A percentile compares a stretch with the other conserved stretches of the same genome.
Evolutionary conservation across 179 eudicot genomes (phyloP).

Genomic region (Heliamphora pulchella): DNA sequence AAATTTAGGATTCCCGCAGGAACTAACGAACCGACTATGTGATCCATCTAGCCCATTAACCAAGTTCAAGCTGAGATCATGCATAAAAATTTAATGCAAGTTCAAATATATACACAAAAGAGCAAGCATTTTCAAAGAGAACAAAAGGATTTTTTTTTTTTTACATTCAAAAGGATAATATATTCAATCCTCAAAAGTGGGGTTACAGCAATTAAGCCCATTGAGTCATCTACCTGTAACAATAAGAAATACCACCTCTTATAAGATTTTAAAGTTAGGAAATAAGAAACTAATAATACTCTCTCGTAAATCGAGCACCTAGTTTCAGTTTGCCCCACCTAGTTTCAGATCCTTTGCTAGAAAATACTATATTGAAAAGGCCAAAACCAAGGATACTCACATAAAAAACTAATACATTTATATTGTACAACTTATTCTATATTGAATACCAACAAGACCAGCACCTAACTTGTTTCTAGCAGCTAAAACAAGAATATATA

Average conservation of each 20-base stretch:
- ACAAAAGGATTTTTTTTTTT: neutral
- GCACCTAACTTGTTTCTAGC: neutral
- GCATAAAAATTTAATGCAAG: neutral
- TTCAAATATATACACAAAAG: neutral
- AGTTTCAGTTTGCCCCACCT: neutral
- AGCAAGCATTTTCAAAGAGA: neutral
- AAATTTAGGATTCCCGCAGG: neutral
- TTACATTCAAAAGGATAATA: neutral
- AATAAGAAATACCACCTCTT: neutral
- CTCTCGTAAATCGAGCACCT: neutral
- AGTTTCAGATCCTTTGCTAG: neutral
- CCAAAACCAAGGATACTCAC: neutral
- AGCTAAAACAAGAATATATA: neutral
- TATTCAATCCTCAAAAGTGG: neutral
- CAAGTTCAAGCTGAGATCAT: conserved; percentile 6
- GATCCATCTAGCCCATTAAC: neutral
- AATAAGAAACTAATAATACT: neutral
- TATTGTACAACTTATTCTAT: neutral
- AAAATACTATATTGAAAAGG: neutral
- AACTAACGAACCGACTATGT: neutral
- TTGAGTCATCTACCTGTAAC: neutral
- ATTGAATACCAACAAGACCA: neutral
- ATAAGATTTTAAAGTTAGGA: too few relatives aligned
- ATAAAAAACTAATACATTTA: neutral
- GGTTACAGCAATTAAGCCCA: neutral